These are phyloP conservation scores for Russula virescens DNA, from an alignment of 768 basidiomycete species.

Conservation along the genomic window DNA sequence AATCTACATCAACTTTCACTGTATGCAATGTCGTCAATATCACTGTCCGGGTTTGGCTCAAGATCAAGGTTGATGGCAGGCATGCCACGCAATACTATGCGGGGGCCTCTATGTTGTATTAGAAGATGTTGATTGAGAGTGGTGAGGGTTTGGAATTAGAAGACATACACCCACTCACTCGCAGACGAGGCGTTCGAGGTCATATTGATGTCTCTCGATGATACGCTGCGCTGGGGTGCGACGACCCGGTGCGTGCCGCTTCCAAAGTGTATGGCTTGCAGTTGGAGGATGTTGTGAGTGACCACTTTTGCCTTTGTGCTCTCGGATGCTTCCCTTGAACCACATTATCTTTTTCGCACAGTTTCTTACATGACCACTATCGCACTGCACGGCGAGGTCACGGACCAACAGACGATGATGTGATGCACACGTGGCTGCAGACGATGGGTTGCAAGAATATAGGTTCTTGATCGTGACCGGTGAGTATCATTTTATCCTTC, in stretches of 20 bases:
- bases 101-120: too few species aligned
- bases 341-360: background rate
- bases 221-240: conserved; percentile 64
- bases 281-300: conserved; percentile 68
- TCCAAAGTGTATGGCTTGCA: conserved; percentile 42
- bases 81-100: too few species aligned
- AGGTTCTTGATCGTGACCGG: conserved; percentile 59
- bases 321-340: background rate
- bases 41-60: too few species aligned
- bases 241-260: conserved; percentile 56
- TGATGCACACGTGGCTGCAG: conserved; percentile 70
- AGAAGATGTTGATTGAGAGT: too few species aligned
- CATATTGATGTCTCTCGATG: conserved; percentile 54
- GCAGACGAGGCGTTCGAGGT: conserved; percentile 55
- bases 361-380: conserved; percentile 14
- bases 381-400: conserved; percentile 11
- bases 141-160: too few species aligned
- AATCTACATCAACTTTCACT: too few species aligned
- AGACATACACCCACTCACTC: too few species aligned
- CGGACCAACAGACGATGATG: conserved; percentile 65
- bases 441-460: conserved; percentile 77
- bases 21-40: too few species aligned
- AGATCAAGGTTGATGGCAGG: too few species aligned
- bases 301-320: background rate
- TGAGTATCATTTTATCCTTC: conserved; percentile 31